phyloP scores from a whole-genome alignment of 2,329 filamentous ascomycete genomes.

The Claviceps sp. region DNA sequence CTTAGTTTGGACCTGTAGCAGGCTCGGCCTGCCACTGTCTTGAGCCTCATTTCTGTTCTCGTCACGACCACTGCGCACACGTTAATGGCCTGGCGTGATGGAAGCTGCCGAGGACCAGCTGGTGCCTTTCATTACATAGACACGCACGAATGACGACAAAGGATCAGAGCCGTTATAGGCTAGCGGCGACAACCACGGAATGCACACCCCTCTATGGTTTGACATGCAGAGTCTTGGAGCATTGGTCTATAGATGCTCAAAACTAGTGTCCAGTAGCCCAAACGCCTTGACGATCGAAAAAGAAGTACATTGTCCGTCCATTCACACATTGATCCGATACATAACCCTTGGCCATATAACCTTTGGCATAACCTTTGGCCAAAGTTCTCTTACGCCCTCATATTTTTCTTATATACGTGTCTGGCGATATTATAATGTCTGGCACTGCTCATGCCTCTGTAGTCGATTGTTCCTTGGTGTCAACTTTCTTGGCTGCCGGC shows the following conservation, averaged over 20 bases:
- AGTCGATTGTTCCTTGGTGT: conserved; percentile 30
- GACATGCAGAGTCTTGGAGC: neutral
- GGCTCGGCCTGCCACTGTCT: too few species aligned
- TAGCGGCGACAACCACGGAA: too few species aligned
- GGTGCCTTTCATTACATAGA: too few species aligned
- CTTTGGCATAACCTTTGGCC: neutral
- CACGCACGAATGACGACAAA: too few species aligned
- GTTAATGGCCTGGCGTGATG: too few species aligned
- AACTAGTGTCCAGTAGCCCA: neutral
- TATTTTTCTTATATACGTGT: neutral
- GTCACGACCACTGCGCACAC: too few species aligned
- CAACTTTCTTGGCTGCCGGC: conserved; percentile 48
- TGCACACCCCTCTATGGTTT: too few species aligned
- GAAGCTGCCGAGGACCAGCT: too few species aligned
- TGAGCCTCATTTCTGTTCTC: too few species aligned
- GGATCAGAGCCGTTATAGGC: neutral
- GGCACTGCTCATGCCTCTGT: conserved; percentile 1
- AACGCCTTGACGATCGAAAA: conserved; percentile 1
- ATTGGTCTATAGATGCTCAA: neutral
- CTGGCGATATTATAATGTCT: neutral
- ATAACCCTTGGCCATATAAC: too few species aligned
- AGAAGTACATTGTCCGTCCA: neutral
- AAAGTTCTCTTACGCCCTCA: neutral
- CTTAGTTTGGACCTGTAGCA: too few species aligned
- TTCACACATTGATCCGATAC: neutral